phyloP scores from a whole-genome alignment of 2,329 filamentous ascomycete genomes.

The Sclerotinia spermophila region DNA sequence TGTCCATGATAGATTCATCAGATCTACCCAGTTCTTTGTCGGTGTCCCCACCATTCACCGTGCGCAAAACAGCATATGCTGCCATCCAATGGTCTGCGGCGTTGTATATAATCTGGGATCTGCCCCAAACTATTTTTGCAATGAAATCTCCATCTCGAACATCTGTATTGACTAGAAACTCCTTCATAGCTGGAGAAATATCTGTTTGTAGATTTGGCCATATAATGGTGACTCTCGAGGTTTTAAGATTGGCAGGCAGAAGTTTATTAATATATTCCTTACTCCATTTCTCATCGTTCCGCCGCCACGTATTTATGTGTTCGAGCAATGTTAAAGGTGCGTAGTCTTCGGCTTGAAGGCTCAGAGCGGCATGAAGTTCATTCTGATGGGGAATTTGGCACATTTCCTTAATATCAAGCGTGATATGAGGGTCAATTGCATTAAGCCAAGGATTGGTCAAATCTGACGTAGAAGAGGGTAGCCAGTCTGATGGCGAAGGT shows the following conservation, averaged over 20 bases:
- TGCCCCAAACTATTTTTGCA: neutral
- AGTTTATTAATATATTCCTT: neutral
- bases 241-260: neutral
- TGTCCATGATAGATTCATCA: constrained; percentile 2
- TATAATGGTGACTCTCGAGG: neutral
- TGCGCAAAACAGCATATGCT: neutral
- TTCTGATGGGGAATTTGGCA: neutral
- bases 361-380: neutral
- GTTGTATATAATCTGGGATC: neutral
- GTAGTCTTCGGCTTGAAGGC: neutral
- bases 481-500: neutral
- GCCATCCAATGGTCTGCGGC: neutral
- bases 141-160: constrained; percentile 4
- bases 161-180: neutral
- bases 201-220: neutral
- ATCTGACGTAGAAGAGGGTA: neutral
- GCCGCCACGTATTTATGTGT: constrained; percentile 2
- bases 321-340: neutral
- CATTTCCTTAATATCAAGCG: neutral
- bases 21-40: neutral
- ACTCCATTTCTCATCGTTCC: neutral
- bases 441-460: neutral
- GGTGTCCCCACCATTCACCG: neutral
- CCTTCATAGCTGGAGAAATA: neutral
- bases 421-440: neutral